Evolutionary conservation across 371 early-diverging fungal species (phyloP).

Genomic region (Mortierella sp.): DNA sequence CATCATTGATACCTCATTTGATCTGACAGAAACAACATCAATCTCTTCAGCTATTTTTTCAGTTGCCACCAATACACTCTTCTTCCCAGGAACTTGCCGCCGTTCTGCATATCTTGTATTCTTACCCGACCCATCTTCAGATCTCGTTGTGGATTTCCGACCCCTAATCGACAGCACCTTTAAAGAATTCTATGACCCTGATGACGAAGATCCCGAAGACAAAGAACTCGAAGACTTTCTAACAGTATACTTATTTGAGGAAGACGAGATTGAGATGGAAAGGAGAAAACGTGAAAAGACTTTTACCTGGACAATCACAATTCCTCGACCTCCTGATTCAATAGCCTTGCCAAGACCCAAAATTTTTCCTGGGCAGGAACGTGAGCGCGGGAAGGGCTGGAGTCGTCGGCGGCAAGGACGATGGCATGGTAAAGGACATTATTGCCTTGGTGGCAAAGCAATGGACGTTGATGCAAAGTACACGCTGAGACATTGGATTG

Average conservation of each 20-base stretch:
- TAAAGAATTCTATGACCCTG: background rate
- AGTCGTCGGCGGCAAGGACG: background rate
- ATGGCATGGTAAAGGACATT: conserved; percentile 5
- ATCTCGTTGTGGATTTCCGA: conserved; percentile 14
- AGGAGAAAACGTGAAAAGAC: background rate
- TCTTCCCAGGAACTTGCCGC: conserved; percentile 17
- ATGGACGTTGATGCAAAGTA: background rate
- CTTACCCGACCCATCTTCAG: conserved; percentile 6
- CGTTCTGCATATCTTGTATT: conserved; percentile 13
- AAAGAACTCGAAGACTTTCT: background rate
- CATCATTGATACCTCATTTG: background rate
- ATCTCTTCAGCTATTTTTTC: background rate
- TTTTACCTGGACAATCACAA: conserved; percentile 10
- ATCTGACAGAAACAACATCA: background rate
- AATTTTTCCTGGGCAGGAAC: background rate
- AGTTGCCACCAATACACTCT: background rate
- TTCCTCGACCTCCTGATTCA: conserved; percentile 7
- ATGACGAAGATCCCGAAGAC: background rate
- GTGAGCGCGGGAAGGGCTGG: conserved; percentile 5
- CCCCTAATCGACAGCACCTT: conserved; percentile 3
- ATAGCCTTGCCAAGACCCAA: conserved; percentile 10
- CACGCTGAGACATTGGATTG: conserved; percentile 4
- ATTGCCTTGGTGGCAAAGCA: background rate
- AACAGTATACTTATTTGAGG: conserved; percentile 13
- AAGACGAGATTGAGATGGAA: conserved; percentile 14